Base-by-base conservation (phyloP, 257 asterid genomes). In the Plantago major region DNA sequence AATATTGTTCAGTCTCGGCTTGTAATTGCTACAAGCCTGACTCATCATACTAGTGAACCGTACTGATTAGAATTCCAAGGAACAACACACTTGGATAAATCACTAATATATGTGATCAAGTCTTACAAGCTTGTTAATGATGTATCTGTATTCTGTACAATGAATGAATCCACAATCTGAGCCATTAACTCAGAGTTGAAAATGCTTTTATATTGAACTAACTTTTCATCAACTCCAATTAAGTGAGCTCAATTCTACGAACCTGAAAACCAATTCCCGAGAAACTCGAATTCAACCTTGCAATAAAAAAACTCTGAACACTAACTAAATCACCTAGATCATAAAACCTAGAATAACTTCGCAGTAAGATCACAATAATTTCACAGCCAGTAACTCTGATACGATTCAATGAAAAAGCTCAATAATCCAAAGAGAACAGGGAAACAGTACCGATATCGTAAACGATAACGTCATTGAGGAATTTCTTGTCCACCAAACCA, bases 401-500 rank as follows among this genome's bases (percentile, higher is more conserved):
- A 7, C 8, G 8, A 33, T 33, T 33, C 8, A 7, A 33, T 22
- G 26, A 22, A 22, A n/a, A 1, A 22, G 26, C 26, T 33, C 40
- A 33, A 33, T 33, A 33, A 33, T 33, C 40, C 7, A 33, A 33
- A 33, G 40, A 33, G 40, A 33, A 0, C 6, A 33, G 8, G 9
- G 42, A 53, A 53, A 22, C 40, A 53, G 58, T 26, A 93, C 99
- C 99, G 65, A 79, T 77, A 68, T 89, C 99, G 76, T 80, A 89
- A 67, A 89, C 96, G 60, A 59, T 63, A 58, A 89, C 75, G 67
- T 83, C 95, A 60, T 69, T 79, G 73, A 87, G 90, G 84, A 93
- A 93, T 48, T 81, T 80, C 87, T 84, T 89, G 73, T 87, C 94
- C 60, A 85, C 74, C 45, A 93, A 71, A 53, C 97, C 99, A 42